Evolutionary conservation across 2,329 filamentous ascomycete genomes (phyloP), one percentile per base, ranked within the genome.

Genomic region (Karstenula rhodostoma): DNA sequence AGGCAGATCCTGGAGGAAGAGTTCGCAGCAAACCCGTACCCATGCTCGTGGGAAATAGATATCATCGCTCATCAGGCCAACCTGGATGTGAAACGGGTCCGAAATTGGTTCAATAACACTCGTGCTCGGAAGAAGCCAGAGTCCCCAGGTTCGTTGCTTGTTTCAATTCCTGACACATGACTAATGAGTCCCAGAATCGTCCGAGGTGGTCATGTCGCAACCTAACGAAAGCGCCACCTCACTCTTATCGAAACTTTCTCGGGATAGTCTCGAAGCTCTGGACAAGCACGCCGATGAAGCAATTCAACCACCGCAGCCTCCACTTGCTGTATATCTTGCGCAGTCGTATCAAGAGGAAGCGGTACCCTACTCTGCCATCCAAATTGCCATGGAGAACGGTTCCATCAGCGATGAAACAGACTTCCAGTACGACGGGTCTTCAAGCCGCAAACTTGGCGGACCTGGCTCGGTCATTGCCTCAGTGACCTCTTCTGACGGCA

Each of bases 71-170:
- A 76, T 37, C 73, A 76, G 60, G 71, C 73, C 33, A 74, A 73
- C 27, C 66, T 77, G n/a, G 73, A 76, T 17, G 71, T 72, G 9
- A 77, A 77, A 59, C 68, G 70, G 23, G 74, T 77, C 35, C 67
- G 72, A 25, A 76, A 72, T 27, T 77, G 73, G 74, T 77, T 73
- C 63, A 77, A 77, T 54, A 77, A 77, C 42, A 72, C 73, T 4
- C 63, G 74, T 37, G 71, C 73, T 9, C 67, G 74, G 35, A 74
- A 75, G 59, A 74, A 72, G 59, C 62, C 57, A n/a, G 52, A 37
- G 32, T 46, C 42, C 1, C 61, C 63, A 58, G 68, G 73, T 74
- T 46, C 55, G 63, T 65, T 37, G 23, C 15, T 17, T n/a, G 13
- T 19, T 4, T 13, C 13, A 3, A 25, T 13, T 15, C 13, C 23